These are phyloP conservation scores for Medicago lupulina DNA, from an alignment of 306 rosid genomes.

Conservation along the genomic window DNA sequence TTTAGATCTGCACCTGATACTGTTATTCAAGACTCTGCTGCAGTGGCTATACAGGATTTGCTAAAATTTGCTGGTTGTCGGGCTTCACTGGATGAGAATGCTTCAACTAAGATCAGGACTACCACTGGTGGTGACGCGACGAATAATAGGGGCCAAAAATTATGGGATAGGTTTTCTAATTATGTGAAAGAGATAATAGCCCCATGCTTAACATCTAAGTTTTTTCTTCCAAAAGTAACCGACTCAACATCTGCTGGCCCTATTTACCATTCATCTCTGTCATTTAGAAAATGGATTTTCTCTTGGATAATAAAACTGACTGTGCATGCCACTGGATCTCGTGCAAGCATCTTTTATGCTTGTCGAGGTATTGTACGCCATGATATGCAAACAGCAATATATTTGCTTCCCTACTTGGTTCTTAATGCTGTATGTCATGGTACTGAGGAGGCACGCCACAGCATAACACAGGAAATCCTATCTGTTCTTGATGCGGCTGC, in stretches of 20 bases:
- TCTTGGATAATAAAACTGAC: slow-evolving; percentile 86
- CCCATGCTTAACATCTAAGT: slow-evolving; percentile 93
- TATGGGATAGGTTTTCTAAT: slow-evolving; percentile 93
- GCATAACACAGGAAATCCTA: slow-evolving; percentile 85
- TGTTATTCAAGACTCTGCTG: slow-evolving; percentile 94
- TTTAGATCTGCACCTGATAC: slow-evolving; percentile 98
- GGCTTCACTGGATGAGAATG: slow-evolving; percentile 86
- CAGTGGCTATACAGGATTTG: slow-evolving; percentile 96
- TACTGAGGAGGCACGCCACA: slow-evolving; percentile 79
- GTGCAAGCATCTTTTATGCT: slow-evolving; percentile 88
- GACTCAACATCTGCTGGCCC: slow-evolving; percentile 74
- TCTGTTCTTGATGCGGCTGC: slow-evolving; percentile 90
- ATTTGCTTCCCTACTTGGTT: slow-evolving; percentile 92
- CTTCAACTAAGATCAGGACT: slow-evolving; percentile 54
- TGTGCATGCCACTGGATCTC: slow-evolving; percentile 87
- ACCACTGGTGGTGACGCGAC: slow-evolving; percentile 51
- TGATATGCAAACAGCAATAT: slow-evolving; percentile 90
- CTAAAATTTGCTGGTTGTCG: slow-evolving; percentile 95
- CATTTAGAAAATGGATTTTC: slow-evolving; percentile 91
- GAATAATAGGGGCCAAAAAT: slow-evolving; percentile 85
- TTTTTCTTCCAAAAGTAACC: slow-evolving; percentile 78
- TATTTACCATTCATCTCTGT: slow-evolving; percentile 77
- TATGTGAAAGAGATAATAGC: slow-evolving; percentile 97
- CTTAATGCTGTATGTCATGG: slow-evolving; percentile 95
- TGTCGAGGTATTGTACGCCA: slow-evolving; percentile 94